Conservation (phyloP, 2,329 filamentous ascomycete species). For the Pyrenophora teres region DNA sequence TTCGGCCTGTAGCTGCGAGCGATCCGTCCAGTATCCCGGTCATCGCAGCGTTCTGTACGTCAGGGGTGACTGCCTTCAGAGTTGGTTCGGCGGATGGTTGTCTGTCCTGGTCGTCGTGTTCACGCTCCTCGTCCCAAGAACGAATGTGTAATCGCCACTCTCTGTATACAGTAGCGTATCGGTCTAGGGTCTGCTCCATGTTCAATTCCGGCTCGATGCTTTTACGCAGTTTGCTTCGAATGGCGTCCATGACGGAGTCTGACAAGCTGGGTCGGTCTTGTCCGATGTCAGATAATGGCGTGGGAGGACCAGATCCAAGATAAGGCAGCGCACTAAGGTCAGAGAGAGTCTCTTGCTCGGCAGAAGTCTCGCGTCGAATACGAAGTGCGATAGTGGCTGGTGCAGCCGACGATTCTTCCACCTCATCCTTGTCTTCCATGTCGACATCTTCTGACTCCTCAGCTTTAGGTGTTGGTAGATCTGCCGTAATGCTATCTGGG, state of each 20-base stretch:
- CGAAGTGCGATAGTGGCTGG: conserved; percentile 42
- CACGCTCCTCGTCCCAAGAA: conserved; percentile 48
- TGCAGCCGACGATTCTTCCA: conserved; percentile 31
- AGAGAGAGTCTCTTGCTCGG: conserved; percentile 45
- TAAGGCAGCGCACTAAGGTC: conserved; percentile 53
- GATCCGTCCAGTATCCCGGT: conserved; percentile 35
- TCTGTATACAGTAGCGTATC: conserved; percentile 48
- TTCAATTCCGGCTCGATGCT: conserved; percentile 39
- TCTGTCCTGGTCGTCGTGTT: conserved; percentile 46
- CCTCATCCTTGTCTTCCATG: conserved; percentile 29
- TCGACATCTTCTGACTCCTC: conserved; percentile 42
- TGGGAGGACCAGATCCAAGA: conserved; percentile 50
- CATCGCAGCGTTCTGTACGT: conserved; percentile 45
- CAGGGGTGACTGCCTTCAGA: conserved; percentile 52
- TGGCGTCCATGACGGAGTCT: conserved; percentile 41
- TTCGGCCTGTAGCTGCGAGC: conserved; percentile 36
- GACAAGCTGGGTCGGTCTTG: conserved; percentile 46
- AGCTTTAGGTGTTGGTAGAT: conserved; percentile 43
- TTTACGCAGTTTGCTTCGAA: conserved; percentile 43
- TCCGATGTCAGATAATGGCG: conserved; percentile 51
- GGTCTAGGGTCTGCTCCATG: conserved; percentile 34
- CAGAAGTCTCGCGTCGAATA: conserved; percentile 34
- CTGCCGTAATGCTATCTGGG: conserved; percentile 25
- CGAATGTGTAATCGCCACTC: conserved; percentile 50
- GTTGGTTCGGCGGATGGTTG: conserved; percentile 44